Evolutionary conservation across 352 stramenopile genomes (phyloP), one percentile per base, ranked within the genome.

Genomic region (Pythium oligandrum): DNA sequence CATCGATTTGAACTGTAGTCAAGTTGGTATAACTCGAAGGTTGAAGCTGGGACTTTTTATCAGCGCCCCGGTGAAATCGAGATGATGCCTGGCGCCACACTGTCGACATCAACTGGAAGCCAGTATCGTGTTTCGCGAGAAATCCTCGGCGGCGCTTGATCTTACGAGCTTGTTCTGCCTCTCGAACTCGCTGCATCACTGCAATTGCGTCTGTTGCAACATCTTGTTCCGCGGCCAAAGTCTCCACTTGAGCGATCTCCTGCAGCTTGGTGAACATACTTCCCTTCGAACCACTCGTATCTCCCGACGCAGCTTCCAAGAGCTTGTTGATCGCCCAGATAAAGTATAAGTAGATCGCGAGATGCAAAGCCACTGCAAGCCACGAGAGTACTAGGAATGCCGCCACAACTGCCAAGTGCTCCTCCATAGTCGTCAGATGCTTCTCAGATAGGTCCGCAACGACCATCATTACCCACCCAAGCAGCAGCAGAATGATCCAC

Each of bases 171-270:
- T 55, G 44, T 44, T 66, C 59, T 34, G 51, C 39, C 40, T 66
- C 55, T 11, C 59, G 59, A 3, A 66, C 59, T 8, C 39, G 59
- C 40, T 66, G 44, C 59, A 66, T 66, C 3, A 51, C 40, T 17
- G 53, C 53, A 31, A 66, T 55, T 10, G 53, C 59, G 44, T 66
- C 59, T 2, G 48, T 35, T 1, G 59, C 59, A n/a, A 62, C 17
- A 9, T 66, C 53, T 12, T 55, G 38, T 11, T 60, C 53, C 1
- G 44, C 31, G 4, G 12, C 33, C 12, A 44, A 33, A 0, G 49
- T 34, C 37, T 66, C 59, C 1, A 46, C 34, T 8, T 66, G 49
- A n/a, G 59, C 59, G 36, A 66, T 66, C 31, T 66, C 49, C 35
- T 58, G 44, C n/a, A 66, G 45, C 36, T 55, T 54, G 44, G 51